Percentiles rank a stretch among this genome's conserved stretches.
These are phyloP conservation scores for Trichosporon asahii DNA, from an alignment of 1,284 basidiomycete species.

Conservation along the genomic window DNA sequence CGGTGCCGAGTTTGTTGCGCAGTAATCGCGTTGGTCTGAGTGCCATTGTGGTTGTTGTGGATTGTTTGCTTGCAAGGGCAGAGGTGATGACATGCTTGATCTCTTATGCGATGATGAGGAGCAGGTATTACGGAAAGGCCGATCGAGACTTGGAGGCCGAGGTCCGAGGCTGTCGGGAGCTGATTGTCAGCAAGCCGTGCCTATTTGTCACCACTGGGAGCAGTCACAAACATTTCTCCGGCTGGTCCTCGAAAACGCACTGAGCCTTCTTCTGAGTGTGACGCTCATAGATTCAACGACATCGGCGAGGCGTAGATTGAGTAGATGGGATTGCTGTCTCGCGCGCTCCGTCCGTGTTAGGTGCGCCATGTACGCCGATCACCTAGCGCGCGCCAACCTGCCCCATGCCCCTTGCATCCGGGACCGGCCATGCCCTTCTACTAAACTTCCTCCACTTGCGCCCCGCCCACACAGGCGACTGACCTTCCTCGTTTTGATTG, in stretches of 20 bases:
- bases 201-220: slow-evolving; percentile 3
- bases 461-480: not conserved
- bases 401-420: not conserved
- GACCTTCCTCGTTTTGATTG: not conserved
- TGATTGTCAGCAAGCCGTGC: not conserved
- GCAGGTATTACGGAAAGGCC: not conserved
- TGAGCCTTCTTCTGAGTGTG: too few species aligned
- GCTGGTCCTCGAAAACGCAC: not conserved
- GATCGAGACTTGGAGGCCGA: not conserved
- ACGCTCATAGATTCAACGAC: too few species aligned
- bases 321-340: too few species aligned
- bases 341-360: not conserved
- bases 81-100: not conserved
- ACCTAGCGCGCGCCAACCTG: not conserved
- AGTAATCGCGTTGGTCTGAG: not conserved
- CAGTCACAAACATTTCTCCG: not conserved
- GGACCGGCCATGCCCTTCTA: not conserved
- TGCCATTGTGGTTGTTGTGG: not conserved
- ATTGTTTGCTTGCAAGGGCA: not conserved
- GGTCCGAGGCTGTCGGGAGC: not conserved
- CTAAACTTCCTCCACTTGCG: not conserved
- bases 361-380: not conserved
- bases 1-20: slow-evolving; percentile 10
- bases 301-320: too few species aligned
- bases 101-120: not conserved